Evolutionary conservation across 495 filamentous ascomycete species (phyloP).

Genomic region (Penicillium goetzii): DNA sequence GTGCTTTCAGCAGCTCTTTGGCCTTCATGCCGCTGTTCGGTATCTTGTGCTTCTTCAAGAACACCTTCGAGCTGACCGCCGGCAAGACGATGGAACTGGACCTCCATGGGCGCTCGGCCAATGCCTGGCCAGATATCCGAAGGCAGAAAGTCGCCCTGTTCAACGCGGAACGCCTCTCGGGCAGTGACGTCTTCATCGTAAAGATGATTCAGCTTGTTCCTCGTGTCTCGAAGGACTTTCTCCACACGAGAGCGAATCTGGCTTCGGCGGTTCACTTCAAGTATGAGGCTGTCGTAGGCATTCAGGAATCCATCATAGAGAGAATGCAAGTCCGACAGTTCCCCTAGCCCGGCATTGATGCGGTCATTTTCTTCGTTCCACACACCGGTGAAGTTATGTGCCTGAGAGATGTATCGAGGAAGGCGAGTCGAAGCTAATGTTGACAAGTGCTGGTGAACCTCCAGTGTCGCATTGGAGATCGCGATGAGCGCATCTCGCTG

Average conservation of each 20-base stretch:
- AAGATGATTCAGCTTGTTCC: constrained; percentile 73
- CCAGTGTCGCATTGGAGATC: constrained; percentile 54
- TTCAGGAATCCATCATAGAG: constrained; percentile 84
- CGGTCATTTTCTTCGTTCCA: constrained; percentile 76
- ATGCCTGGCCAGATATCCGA: constrained; percentile 87
- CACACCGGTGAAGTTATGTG: constrained; percentile 68
- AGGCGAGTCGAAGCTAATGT: constrained; percentile 64
- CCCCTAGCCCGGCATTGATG: constrained; percentile 67
- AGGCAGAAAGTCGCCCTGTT: constrained; percentile 85
- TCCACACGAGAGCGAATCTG: constrained; percentile 72
- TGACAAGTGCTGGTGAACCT: constrained; percentile 68
- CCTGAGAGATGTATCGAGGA: constrained; percentile 68
- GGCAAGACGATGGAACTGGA: constrained; percentile 52
- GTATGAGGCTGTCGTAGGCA: constrained; percentile 80
- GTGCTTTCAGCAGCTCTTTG: neutral
- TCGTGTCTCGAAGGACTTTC: constrained; percentile 72
- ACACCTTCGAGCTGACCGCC: constrained; percentile 41
- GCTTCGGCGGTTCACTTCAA: constrained; percentile 78
- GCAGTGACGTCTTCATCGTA: constrained; percentile 73
- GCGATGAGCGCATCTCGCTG: constrained; percentile 55
- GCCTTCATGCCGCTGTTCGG: constrained; percentile 11
- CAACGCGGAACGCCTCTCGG: constrained; percentile 75
- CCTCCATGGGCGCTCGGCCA: constrained; percentile 59
- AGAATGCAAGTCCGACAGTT: constrained; percentile 70
- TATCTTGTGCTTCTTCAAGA: constrained; percentile 10